Evolutionary conservation across 2,329 filamentous ascomycete species (phyloP).

Genomic region (Diaporthe sp.): DNA sequence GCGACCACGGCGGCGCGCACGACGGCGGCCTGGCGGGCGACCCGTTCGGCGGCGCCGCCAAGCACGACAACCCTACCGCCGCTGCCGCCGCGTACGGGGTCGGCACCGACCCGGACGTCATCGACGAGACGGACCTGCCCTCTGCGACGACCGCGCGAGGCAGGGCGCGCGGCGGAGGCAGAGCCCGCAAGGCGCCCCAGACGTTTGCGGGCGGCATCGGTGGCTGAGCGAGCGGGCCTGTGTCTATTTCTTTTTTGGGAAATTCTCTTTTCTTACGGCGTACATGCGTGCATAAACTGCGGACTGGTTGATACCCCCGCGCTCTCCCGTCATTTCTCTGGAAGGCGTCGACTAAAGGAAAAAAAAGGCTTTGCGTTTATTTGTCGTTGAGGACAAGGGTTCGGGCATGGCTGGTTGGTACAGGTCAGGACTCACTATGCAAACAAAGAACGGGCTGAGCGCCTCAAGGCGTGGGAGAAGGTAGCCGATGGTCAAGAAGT

Average conservation of each 20-base stretch:
- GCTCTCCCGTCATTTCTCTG: not conserved
- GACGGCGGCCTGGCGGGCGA: slow-evolving; percentile 35
- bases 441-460: not conserved
- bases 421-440: not conserved
- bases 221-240: slow-evolving; percentile 30
- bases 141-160: slow-evolving; percentile 30
- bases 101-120: slow-evolving; percentile 41
- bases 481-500: not conserved
- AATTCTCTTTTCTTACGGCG: not conserved
- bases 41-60: slow-evolving; percentile 17
- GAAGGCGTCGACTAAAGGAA: not conserved
- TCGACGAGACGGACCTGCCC: slow-evolving; percentile 44
- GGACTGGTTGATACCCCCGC: slow-evolving; percentile 15
- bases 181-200: slow-evolving; percentile 31
- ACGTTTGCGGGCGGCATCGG: slow-evolving; percentile 43
- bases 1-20: slow-evolving; percentile 39
- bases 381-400: not conserved
- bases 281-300: not conserved
- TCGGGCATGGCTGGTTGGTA: not conserved
- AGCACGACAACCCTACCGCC: not conserved
- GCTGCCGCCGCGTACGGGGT: slow-evolving; percentile 38
- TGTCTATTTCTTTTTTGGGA: not conserved
- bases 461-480: not conserved
- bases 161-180: slow-evolving; percentile 38
- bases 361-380: not conserved